A percentile compares a stretch with the other conserved stretches of the same genome.
Conservation (phyloP, 169 alveolate species). For the Gregarina niphandrodes region DNA sequence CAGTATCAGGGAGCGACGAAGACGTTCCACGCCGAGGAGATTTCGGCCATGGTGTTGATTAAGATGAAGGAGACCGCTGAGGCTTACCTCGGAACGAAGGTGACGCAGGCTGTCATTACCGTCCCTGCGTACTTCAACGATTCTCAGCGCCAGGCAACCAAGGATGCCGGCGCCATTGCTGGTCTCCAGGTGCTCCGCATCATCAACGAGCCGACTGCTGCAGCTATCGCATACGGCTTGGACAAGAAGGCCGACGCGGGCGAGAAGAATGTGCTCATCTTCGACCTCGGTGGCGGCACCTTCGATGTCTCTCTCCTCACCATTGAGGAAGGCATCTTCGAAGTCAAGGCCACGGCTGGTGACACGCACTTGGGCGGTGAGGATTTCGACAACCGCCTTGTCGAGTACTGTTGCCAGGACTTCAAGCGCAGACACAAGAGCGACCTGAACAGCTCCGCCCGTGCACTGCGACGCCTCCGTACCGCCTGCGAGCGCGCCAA, state of each 20-base stretch:
- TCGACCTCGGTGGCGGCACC: slow-evolving; percentile 96
- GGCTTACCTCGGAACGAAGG: slow-evolving; percentile 66
- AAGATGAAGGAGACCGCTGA: slow-evolving; percentile 94
- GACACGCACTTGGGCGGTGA: slow-evolving; percentile 99
- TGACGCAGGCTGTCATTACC: slow-evolving; percentile 88
- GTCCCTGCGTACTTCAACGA: slow-evolving; percentile 98
- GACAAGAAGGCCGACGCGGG: slow-evolving; percentile 66
- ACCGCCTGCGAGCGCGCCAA: slow-evolving; percentile 91
- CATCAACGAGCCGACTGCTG: slow-evolving; percentile 96
- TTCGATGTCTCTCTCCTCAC: slow-evolving; percentile 87
- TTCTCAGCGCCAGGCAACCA: slow-evolving; percentile 91
- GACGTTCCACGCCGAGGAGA: slow-evolving; percentile 73
- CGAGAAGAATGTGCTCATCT: slow-evolving; percentile 74
- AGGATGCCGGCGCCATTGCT: slow-evolving; percentile 92
- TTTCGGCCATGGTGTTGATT: slow-evolving; percentile 74
- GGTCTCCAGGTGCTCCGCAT: slow-evolving; percentile 87
- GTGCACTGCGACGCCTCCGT: slow-evolving; percentile 54
- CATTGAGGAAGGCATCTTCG: slow-evolving; percentile 83
- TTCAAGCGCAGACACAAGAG: slow-evolving; percentile 63
- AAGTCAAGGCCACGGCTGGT: slow-evolving; percentile 95
- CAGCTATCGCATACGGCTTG: slow-evolving; percentile 89
- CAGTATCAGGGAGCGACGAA: slow-evolving; percentile 58
- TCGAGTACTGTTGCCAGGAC: slow-evolving; percentile 78
- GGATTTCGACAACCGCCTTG: slow-evolving; percentile 87
- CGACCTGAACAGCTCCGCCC: slow-evolving; percentile 29